Base-by-base conservation (phyloP, 2,329 filamentous ascomycete genomes). In the Chaetothyriales sp. region DNA sequence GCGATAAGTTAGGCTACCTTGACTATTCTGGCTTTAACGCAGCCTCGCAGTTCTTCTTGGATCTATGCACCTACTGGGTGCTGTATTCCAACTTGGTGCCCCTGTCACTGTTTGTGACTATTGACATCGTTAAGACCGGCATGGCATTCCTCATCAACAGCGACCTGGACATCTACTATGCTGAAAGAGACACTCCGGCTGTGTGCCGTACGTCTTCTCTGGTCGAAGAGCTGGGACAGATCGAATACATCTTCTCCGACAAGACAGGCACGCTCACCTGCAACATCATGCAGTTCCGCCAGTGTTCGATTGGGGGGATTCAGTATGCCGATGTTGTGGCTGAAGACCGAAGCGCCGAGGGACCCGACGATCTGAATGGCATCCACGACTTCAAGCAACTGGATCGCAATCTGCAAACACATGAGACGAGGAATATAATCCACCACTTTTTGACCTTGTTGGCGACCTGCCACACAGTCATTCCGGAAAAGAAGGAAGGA, bases 41-140 rank as follows among this genome's bases (percentile, higher is more conserved):
- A n/a, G 83, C 81, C 18, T 76, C 79, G 59, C 86, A 88, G 55
- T 95, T 98, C 66, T 84, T 93, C 67, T 83, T 84, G 60, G 92
- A 98, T 68, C 84, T 98, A 64, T 85, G 95, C 63, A 98, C 93
- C 1, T 96, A 96, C 67, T 98, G 92, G 90, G 90, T 98, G 28
- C 70, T 98, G 36, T 98, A 95, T 68, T 96, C 90, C 2, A 90
- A 94, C 49, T 71, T 98, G 61, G 92, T 98, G 46, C 92, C 92
- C 32, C 95, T 98, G 61, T 96, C 90, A 26, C 81, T 98, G 2
- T 98, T 98, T 66, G 92, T 98, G 56, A 98, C 92, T 0, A 81
- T 98, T 49, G 92, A 98, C 69, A 77, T 98, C 58, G 90, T 98
- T 71, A 98, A 98, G 68, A 95, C 96, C 65, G 95, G 84, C 74